Evolutionary conservation across 371 early-diverging fungal species (phyloP).

Genomic region (Batrachochytrium dendrobatidis): DNA sequence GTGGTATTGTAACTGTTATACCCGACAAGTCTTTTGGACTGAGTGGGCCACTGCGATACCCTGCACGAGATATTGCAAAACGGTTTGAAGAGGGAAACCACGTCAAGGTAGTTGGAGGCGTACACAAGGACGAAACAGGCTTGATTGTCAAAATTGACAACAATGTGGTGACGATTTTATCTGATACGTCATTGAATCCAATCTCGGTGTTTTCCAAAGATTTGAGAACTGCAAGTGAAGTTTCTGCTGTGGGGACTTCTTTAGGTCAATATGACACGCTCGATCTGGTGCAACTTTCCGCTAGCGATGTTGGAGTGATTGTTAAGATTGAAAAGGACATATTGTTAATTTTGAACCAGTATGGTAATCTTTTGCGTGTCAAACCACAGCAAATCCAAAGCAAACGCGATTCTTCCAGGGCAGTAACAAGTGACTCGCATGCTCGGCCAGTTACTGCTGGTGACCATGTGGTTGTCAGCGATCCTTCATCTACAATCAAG

Average conservation of each 20-base stretch:
- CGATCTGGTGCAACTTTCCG: conserved; percentile 79
- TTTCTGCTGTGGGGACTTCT: conserved; percentile 31
- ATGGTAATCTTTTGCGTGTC: conserved; percentile 60
- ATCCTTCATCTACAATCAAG: conserved; percentile 21
- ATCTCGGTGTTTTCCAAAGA: conserved; percentile 84
- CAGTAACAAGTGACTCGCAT: conserved; percentile 69
- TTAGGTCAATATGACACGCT: conserved; percentile 66
- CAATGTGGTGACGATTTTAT: conserved; percentile 71
- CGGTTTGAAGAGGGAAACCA: conserved; percentile 85
- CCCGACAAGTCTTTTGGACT: conserved; percentile 19
- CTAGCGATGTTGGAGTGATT: conserved; percentile 67
- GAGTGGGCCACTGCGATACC: conserved; percentile 9
- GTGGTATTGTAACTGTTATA: conserved; percentile 55
- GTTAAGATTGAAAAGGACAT: conserved; percentile 71
- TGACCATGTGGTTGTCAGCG: conserved; percentile 70
- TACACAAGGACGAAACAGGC: conserved; percentile 81
- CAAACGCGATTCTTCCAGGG: conserved; percentile 55
- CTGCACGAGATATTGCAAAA: conserved; percentile 64
- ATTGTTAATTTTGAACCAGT: conserved; percentile 72
- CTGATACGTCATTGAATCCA: conserved; percentile 63
- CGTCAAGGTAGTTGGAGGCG: conserved; percentile 87
- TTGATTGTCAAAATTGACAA: conserved; percentile 74
- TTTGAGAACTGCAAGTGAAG: conserved; percentile 65
- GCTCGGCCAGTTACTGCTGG: conserved; percentile 72
- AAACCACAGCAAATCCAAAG: conserved; percentile 62